Conservation (phyloP, 2,329 filamentous ascomycete species). For the Stemphylium lycopersici region DNA sequence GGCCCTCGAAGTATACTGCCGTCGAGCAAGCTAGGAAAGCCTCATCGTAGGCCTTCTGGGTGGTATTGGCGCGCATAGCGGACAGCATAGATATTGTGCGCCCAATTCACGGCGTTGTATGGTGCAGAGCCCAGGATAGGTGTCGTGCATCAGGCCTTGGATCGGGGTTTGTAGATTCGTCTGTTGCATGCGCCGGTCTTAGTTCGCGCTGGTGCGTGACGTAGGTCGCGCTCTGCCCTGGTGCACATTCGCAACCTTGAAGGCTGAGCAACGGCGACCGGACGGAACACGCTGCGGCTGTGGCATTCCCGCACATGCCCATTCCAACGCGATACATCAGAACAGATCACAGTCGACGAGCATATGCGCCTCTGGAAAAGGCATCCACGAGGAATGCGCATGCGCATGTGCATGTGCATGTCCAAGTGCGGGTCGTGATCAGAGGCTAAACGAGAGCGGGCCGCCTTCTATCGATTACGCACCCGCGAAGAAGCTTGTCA, state of each 20-base stretch:
- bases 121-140: conserved; percentile 50
- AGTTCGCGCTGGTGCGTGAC: conserved; percentile 39
- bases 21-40: conserved; percentile 94
- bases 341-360: background rate
- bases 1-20: conserved; percentile 92
- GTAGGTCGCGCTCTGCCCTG: conserved; percentile 35
- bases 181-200: conserved; percentile 27
- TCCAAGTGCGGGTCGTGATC: conserved; percentile 28
- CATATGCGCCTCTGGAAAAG: background rate
- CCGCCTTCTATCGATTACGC: conserved; percentile 42
- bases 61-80: conserved; percentile 65
- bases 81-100: conserved; percentile 12
- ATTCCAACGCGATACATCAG: background rate
- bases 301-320: conserved; percentile 1
- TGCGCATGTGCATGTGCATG: conserved; percentile 27
- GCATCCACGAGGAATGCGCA: conserved; percentile 14
- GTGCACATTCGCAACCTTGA: conserved; percentile 16
- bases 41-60: conserved; percentile 98
- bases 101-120: conserved; percentile 31
- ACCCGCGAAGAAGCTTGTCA: conserved; percentile 16
- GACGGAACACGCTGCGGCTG: conserved; percentile 16
- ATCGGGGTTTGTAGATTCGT: conserved; percentile 27
- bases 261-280: conserved; percentile 23
- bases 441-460: conserved; percentile 24
- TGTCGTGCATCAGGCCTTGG: conserved; percentile 15